Conservation (phyloP, 768 basidiomycete genomes). For the Pisolithus marmoratus region DNA sequence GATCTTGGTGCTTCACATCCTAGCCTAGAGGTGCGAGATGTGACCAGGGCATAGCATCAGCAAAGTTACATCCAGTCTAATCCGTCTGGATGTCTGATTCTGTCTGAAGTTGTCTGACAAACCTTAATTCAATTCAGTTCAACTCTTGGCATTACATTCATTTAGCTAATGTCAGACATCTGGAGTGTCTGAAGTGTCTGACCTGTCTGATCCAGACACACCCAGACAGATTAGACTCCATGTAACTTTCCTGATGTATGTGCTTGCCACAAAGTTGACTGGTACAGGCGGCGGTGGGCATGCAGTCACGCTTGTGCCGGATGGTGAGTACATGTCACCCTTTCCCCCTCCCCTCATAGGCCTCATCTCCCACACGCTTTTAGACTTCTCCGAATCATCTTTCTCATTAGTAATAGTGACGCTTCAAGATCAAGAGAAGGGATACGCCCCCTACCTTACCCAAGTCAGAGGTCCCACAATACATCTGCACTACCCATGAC, state of each 20-base stretch:
- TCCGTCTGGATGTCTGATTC: too few relatives aligned
- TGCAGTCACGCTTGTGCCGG: constrained; percentile 90
- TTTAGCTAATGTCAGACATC: too few relatives aligned
- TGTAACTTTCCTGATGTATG: too few relatives aligned
- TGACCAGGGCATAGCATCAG: constrained; percentile 58
- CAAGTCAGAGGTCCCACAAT: constrained; percentile 78
- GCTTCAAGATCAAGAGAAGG: constrained; percentile 34
- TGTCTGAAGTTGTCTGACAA: too few relatives aligned
- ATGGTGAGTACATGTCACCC: constrained; percentile 51
- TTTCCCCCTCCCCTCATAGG: too few relatives aligned
- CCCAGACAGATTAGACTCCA: too few relatives aligned
- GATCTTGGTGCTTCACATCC: constrained; percentile 90
- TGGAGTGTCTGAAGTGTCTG: too few relatives aligned
- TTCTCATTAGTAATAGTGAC: constrained; percentile 54
- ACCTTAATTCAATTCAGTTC: too few relatives aligned
- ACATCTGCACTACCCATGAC: constrained; percentile 13
- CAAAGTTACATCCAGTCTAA: too few relatives aligned
- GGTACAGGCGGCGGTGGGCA: constrained; percentile 99
- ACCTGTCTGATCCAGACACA: too few relatives aligned
- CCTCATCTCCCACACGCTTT: too few relatives aligned
- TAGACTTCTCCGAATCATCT: constrained; percentile 64
- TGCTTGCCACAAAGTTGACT: constrained; percentile 87
- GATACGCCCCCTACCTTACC: constrained; percentile 62
- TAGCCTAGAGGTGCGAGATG: constrained; percentile 77
- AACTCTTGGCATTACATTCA: too few relatives aligned